A percentile compares a stretch with the other conserved stretches of the same genome.
Conservation (phyloP, 1,139 yeast species). For the Dujonia santamariae region DNA sequence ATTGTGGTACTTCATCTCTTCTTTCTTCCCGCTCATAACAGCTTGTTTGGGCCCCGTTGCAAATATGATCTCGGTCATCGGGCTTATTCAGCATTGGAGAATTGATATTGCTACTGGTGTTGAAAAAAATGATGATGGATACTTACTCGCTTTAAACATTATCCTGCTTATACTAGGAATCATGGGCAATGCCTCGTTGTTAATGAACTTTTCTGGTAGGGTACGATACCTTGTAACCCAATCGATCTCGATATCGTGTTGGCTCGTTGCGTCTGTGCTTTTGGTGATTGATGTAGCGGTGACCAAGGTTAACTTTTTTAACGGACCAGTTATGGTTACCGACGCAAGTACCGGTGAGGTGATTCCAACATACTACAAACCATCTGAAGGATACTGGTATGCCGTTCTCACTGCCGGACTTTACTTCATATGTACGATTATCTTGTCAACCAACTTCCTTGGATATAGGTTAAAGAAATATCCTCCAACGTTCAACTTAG, state of each 20-base stretch:
- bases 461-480: constrained; percentile 61
- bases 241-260: constrained; percentile 56
- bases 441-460: constrained; percentile 53
- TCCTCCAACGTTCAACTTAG: constrained; percentile 66
- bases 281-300: constrained; percentile 48
- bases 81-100: constrained; percentile 73
- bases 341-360: constrained; percentile 11
- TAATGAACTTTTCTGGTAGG: constrained; percentile 63
- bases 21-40: constrained; percentile 68
- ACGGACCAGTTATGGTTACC: constrained; percentile 9
- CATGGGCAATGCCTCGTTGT: constrained; percentile 59
- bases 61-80: constrained; percentile 67
- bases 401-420: constrained; percentile 63
- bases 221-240: constrained; percentile 60
- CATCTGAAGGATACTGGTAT: constrained; percentile 74
- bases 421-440: constrained; percentile 53
- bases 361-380: constrained; percentile 15
- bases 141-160: constrained; percentile 55
- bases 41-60: constrained; percentile 80
- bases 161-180: constrained; percentile 63
- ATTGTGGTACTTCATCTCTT: constrained; percentile 59
- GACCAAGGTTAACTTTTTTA: constrained; percentile 19
- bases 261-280: constrained; percentile 55
- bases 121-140: constrained; percentile 20
- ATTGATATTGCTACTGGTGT: constrained; percentile 20